Evolutionary conservation across 2,329 filamentous ascomycete species (phyloP).

Genomic region (Fonsecaea multimorphosa): DNA sequence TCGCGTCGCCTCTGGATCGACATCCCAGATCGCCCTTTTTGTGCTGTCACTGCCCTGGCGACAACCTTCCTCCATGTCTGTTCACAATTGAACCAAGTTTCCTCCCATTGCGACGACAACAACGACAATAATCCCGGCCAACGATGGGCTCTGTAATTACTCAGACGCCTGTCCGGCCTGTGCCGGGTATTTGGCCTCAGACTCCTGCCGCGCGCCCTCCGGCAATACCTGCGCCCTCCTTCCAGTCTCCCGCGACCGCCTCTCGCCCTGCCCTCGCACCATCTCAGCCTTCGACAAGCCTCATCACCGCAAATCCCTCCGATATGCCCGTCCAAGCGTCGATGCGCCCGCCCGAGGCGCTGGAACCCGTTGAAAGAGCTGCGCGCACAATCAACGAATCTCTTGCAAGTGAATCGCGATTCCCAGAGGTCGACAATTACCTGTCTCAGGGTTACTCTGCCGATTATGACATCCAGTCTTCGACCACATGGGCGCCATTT

Average conservation of each 20-base stretch:
- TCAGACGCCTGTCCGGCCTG: slow-evolving; percentile 50
- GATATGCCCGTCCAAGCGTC: slow-evolving; percentile 28
- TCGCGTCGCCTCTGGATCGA: background rate
- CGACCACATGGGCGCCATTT: slow-evolving; percentile 82
- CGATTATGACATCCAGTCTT: slow-evolving; percentile 80
- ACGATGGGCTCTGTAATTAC: slow-evolving; percentile 48
- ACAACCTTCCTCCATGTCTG: slow-evolving; percentile 24
- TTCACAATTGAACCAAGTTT: slow-evolving; percentile 17
- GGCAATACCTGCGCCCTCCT: slow-evolving; percentile 48
- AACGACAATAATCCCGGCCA: slow-evolving; percentile 13
- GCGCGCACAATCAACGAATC: slow-evolving; percentile 82
- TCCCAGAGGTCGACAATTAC: slow-evolving; percentile 88
- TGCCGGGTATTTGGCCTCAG: slow-evolving; percentile 52
- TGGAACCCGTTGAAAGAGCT: slow-evolving; percentile 77
- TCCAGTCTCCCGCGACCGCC: slow-evolving; percentile 37
- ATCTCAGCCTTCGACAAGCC: slow-evolving; percentile 16
- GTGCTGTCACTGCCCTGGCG: background rate
- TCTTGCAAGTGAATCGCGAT: slow-evolving; percentile 74
- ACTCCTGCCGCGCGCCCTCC: slow-evolving; percentile 48
- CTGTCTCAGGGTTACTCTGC: slow-evolving; percentile 89
- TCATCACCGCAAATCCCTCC: slow-evolving; percentile 21
- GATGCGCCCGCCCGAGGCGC: slow-evolving; percentile 47
- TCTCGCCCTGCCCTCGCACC: slow-evolving; percentile 34
- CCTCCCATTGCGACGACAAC: slow-evolving; percentile 18
- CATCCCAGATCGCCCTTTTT: background rate